Base-by-base conservation (phyloP, 352 stramenopile species). In the Phytopythium boreale region DNA sequence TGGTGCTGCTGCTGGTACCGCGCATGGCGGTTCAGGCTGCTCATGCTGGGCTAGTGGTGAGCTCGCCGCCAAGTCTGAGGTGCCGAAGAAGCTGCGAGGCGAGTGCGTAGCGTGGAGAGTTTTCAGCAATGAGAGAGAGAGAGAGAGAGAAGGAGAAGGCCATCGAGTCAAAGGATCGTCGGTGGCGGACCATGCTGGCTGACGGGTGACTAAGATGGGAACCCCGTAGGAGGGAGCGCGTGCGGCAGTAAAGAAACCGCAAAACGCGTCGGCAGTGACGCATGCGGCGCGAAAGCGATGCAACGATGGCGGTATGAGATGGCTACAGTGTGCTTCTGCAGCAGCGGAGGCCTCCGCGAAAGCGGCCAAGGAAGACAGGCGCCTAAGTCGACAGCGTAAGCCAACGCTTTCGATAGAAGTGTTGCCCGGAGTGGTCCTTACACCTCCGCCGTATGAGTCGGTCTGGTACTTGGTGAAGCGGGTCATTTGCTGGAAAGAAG, bases 1-100 rank as follows among this genome's bases (percentile, higher is more conserved):
- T 61, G 52, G 20, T 69, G 36, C 17, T 62, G 50, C 37, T 63
- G 62, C 43, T 50, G 43, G 43, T 50, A 26, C 19, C 26, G 43
- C 43, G 43, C 43, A 20, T 50, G 43, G 43, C 43, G 43, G 43
- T 50, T 50, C 20, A 46, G 39, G 39, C 20, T 50, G 43, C 43
- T 50, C 43, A 50, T 50, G 43, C 2, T 14, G 4, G 43, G 19
- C 43, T 8, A 20, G 2, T 9, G 39, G 39, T 4, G 17, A 46
- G 8, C 39, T 14, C 39, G 8, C 39, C 17, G 15, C 17, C 1
- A 12, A 46, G 39, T 17, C 39, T 3, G 19, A 26, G 20, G 19
- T 5, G 7, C 12, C 5, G 20, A 26, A 19, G 39, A n/a, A 20
- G 12, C 39, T n/a, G 1, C 39, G 43, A 50, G 43, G 20, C 19